Evolutionary conservation across 176 grass and related monocot species (phyloP).

Genomic region (Leersia perrieri): DNA sequence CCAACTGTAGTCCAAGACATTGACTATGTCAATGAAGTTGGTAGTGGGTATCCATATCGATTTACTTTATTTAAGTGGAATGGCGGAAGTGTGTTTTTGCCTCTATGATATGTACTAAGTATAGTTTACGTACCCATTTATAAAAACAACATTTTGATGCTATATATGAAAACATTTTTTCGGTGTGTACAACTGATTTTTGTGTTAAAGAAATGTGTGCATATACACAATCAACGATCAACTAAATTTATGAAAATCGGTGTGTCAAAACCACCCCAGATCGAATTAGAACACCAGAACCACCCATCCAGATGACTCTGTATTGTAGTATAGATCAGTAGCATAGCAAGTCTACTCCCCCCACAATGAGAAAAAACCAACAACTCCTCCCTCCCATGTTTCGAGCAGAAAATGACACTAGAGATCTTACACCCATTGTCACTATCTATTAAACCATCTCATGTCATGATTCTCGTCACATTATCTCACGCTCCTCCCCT

Average conservation of each 20-base stretch:
- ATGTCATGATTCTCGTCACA: neutral
- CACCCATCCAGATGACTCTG: neutral
- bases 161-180: neutral
- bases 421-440: neutral
- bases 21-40: too few species aligned
- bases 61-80: too few species aligned
- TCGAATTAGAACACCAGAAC: constrained; percentile 22
- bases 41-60: too few species aligned
- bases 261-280: neutral
- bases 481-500: neutral
- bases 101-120: too few species aligned
- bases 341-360: neutral
- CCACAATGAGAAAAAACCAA: constrained; percentile 22
- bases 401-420: neutral
- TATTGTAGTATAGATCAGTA: too few species aligned
- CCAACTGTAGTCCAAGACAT: too few species aligned
- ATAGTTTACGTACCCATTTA: too few species aligned
- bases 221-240: neutral
- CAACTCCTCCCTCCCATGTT: constrained; percentile 25
- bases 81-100: too few species aligned
- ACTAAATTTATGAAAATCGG: neutral
- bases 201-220: neutral
- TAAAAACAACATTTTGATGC: too few species aligned
- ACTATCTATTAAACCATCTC: constrained; percentile 37
- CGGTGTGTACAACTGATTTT: neutral